A percentile compares a stretch with the other conserved stretches of the same genome.
Conservation (phyloP, 352 stramenopile genomes). For the Phytophthora pinifolia region DNA sequence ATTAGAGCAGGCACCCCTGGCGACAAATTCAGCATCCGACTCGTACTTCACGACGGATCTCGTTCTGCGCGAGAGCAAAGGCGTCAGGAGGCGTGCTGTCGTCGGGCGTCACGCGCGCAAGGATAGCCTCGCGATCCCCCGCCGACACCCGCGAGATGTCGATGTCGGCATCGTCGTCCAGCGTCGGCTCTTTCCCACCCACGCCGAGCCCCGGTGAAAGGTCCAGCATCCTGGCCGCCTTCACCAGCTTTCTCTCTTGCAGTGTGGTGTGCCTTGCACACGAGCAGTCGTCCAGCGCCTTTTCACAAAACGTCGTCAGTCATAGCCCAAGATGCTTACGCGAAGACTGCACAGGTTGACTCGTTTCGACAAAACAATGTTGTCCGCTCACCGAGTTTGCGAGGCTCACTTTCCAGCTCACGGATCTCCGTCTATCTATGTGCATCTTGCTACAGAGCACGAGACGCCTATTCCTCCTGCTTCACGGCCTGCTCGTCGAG, state of each 20-base stretch:
- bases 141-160: slow-evolving; percentile 59
- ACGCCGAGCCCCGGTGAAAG: slow-evolving; percentile 39
- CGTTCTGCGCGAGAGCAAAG: slow-evolving; percentile 76
- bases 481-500: slow-evolving; percentile 25
- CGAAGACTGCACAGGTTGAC: neutral
- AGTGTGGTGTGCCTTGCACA: neutral
- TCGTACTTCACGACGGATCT: slow-evolving; percentile 78
- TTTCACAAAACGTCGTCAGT: slow-evolving; percentile 13
- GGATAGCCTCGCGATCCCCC: slow-evolving; percentile 67
- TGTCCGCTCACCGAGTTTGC: too few species aligned
- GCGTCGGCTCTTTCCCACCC: slow-evolving; percentile 40
- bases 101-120: slow-evolving; percentile 65
- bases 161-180: slow-evolving; percentile 73
- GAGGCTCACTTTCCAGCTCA: too few species aligned
- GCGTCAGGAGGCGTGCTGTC: slow-evolving; percentile 66
- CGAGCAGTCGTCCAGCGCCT: slow-evolving; percentile 2
- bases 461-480: slow-evolving; percentile 12
- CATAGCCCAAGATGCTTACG: neutral
- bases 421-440: too few species aligned
- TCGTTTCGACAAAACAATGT: too few species aligned
- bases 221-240: slow-evolving; percentile 31
- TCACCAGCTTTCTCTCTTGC: slow-evolving; percentile 5
- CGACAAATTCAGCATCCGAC: neutral
- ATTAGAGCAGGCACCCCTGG: neutral
- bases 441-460: too few species aligned